Evolutionary conservation across 2,329 filamentous ascomycete species (phyloP), one percentile per base, ranked within the genome.

Genomic region (Exophiala bonariae): DNA sequence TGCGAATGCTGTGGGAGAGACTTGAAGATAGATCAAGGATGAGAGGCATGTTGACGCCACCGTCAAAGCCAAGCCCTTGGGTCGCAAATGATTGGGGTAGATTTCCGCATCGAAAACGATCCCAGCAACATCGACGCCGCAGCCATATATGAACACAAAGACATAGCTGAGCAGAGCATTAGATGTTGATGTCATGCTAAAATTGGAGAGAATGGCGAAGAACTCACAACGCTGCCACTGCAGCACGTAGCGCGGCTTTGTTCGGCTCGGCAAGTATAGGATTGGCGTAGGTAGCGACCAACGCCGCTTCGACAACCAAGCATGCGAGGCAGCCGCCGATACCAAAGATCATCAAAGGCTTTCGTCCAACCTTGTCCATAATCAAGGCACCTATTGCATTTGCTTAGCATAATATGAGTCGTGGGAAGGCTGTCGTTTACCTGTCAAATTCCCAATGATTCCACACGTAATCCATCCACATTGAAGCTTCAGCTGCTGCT

Each of bases 191-290:
- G 23, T 6, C 6, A 11, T 11, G 6, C 6, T 26, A 6, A 11
- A 26, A 26, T 43, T 2, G 32, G 26, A 19, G 41, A 22, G n/a
- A 28, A 20, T 13, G 20, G 22, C 17, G 31, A 30, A 6, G 20
- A 14, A 11, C 35, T 17, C 28, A 26, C 23, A 26, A 26, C 23
- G 23, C 23, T 26, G 23, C 23, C 6, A 26, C 23, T 3, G 62
- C 65, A 3, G 63, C 67, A 19, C 61, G 60, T 4, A 66, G 58
- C 2, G 63, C 57, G 3, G 46, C 51, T 6, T 42, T 35, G 47
- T 69, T 67, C 8, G 17, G 34, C 6, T 31, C 19, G 9, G 20
- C 38, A 14, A 34, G 34, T 4, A 45, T 35, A 3, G 41, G 47
- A 16, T n/a, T 35, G 7, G 44, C 41, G 30, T 46, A 58, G n/a